Evolutionary conservation across 768 basidiomycete genomes (phyloP).

Genomic region (Lentinula edodes): DNA sequence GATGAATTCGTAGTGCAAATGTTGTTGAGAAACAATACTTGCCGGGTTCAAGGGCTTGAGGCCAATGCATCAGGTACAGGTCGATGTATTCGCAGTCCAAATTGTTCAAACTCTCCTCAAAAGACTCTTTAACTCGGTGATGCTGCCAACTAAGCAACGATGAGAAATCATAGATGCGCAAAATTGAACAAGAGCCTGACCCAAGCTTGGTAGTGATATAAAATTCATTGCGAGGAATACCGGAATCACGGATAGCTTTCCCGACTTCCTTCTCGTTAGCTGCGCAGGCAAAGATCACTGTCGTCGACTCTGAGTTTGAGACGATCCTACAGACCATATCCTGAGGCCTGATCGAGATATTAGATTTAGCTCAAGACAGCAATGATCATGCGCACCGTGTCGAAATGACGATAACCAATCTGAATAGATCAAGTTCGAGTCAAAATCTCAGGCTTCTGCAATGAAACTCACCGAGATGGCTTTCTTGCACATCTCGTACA

Average conservation of each 20-base stretch:
- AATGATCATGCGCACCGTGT: neutral
- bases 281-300: conserved; percentile 3
- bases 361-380: neutral
- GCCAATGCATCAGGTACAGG: conserved; percentile 29
- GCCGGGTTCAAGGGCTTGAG: conserved; percentile 12
- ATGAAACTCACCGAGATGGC: conserved; percentile 25
- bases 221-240: conserved; percentile 36
- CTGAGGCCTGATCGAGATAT: neutral
- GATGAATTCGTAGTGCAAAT: neutral
- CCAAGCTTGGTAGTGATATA: conserved; percentile 45
- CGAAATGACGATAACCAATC: conserved; percentile 9
- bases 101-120: neutral
- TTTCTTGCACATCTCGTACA: conserved; percentile 28
- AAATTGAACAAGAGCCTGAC: no score
- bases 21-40: neutral
- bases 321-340: neutral
- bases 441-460: neutral
- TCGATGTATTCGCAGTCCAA: conserved; percentile 28
- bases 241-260: conserved; percentile 36
- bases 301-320: neutral
- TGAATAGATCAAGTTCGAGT: neutral
- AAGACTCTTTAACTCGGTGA: neutral
- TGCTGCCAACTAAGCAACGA: no score
- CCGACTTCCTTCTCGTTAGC: conserved; percentile 44
- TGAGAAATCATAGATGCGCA: no score